Percentiles rank a stretch among this genome's conserved stretches.
Evolutionary conservation across 345 rosid species (phyloP).

Genomic region (Gossypium ekmanianum): DNA sequence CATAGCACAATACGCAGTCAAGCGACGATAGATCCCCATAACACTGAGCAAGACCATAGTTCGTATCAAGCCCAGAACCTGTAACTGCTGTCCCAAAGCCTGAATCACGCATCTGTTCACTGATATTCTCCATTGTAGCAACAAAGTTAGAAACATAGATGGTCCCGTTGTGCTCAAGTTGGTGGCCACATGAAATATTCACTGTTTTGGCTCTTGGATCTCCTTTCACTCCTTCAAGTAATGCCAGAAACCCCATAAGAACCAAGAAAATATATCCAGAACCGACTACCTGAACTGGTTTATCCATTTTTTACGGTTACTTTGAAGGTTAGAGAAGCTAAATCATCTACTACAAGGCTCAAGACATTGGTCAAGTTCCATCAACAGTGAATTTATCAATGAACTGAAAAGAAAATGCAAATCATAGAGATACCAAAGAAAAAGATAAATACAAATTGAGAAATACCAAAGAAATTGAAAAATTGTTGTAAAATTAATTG

Average conservation of each 20-base stretch:
- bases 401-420: slow-evolving; percentile 4
- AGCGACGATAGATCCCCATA: slow-evolving; percentile 74
- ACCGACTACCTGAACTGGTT: not conserved
- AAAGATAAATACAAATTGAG: not conserved
- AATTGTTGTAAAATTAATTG: not conserved
- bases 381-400: not conserved
- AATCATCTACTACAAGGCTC: not conserved
- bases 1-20: slow-evolving; percentile 87
- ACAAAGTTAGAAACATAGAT: slow-evolving; percentile 72
- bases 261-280: slow-evolving; percentile 21
- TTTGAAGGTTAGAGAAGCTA: not conserved
- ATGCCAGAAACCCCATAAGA: slow-evolving; percentile 15
- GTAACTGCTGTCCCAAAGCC: slow-evolving; percentile 63
- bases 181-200: slow-evolving; percentile 36
- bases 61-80: slow-evolving; percentile 67
- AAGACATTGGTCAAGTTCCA: not conserved
- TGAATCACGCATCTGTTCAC: slow-evolving; percentile 47
- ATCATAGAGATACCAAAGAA: not conserved
- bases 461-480: not conserved
- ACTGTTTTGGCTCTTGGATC: slow-evolving; percentile 61
- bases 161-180: slow-evolving; percentile 56
- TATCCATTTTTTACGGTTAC: not conserved
- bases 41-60: slow-evolving; percentile 84
- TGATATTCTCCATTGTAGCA: slow-evolving; percentile 74
- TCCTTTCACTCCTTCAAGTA: slow-evolving; percentile 29